phyloP scores from a whole-genome alignment of 164 flowering plant genomes.

The grape (Vitis vinifera) region DNA sequence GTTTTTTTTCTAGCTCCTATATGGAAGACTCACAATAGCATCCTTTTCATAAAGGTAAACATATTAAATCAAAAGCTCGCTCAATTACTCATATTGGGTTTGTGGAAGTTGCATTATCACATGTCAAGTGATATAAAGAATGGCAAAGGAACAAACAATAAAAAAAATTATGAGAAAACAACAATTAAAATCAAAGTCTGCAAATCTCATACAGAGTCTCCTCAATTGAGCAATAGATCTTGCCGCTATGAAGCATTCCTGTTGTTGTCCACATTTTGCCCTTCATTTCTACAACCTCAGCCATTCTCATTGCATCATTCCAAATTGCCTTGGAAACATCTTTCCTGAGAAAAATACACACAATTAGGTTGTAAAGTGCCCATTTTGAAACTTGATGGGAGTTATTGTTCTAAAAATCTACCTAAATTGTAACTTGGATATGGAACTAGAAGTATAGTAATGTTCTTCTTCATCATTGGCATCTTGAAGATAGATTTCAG shows the following conservation, averaged over 20 bases:
- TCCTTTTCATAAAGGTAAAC: too few relatives aligned
- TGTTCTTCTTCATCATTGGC: slow-evolving; percentile 38
- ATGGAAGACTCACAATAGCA: too few relatives aligned
- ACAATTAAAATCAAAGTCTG: neutral
- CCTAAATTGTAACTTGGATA: slow-evolving; percentile 52
- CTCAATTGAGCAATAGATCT: slow-evolving; percentile 62
- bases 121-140: too few relatives aligned
- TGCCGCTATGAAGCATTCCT: slow-evolving; percentile 64
- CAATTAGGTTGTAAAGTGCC: neutral
- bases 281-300: slow-evolving; percentile 64
- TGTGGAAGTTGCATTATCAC: too few relatives aligned
- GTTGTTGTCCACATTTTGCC: slow-evolving; percentile 70
- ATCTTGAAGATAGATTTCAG: slow-evolving; percentile 28
- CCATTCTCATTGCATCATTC: slow-evolving; percentile 64
- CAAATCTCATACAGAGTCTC: slow-evolving; percentile 61
- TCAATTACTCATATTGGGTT: too few relatives aligned
- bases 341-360: slow-evolving; percentile 37
- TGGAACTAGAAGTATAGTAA: slow-evolving; percentile 20
- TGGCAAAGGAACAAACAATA: too few relatives aligned
- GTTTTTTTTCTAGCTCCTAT: too few relatives aligned
- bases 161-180: too few relatives aligned
- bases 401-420: neutral
- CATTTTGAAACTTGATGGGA: too few relatives aligned
- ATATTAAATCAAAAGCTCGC: too few relatives aligned
- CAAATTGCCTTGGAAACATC: slow-evolving; percentile 60